Conservation (phyloP, 768 basidiomycete genomes). For the Glaciozyma martinii region DNA sequence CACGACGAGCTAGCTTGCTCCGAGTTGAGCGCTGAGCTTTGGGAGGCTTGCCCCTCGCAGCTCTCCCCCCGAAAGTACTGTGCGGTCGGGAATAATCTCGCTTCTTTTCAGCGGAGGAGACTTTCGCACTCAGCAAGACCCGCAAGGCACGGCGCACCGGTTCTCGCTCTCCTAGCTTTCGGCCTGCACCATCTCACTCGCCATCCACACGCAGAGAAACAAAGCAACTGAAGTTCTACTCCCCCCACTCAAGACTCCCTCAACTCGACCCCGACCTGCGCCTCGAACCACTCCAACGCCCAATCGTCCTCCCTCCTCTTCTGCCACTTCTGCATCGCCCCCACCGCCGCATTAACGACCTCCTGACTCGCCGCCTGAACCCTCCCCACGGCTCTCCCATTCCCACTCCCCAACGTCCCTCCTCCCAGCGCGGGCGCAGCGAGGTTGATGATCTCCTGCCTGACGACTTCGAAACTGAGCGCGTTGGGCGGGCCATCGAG, state of each 20-base stretch:
- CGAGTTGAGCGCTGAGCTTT: no score
- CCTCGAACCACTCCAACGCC: conserved; percentile 1
- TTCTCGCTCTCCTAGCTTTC: no score
- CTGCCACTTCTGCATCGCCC: conserved; percentile 5
- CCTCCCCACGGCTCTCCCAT: not conserved
- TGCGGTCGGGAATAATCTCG: no score
- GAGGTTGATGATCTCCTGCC: not conserved
- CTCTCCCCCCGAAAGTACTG: no score
- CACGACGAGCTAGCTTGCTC: no score
- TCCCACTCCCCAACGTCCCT: not conserved
- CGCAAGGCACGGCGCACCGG: no score
- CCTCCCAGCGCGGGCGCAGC: not conserved
- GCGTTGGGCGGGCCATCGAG: conserved; percentile 3
- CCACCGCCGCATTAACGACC: not conserved
- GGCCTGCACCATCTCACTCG: no score
- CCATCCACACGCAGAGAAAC: no score
- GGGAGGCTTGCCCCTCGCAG: no score
- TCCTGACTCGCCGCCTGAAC: not conserved
- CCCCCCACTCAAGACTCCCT: no score
- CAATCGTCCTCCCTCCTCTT: conserved; percentile 1
- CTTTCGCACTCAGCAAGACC: no score
- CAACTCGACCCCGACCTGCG: not conserved
- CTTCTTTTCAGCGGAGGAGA: no score
- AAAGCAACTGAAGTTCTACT: not conserved
- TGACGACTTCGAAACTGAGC: not conserved